These are phyloP conservation scores for Heterobasidion annosum DNA, from an alignment of 1,284 basidiomycete genomes.

Conservation along the genomic window DNA sequence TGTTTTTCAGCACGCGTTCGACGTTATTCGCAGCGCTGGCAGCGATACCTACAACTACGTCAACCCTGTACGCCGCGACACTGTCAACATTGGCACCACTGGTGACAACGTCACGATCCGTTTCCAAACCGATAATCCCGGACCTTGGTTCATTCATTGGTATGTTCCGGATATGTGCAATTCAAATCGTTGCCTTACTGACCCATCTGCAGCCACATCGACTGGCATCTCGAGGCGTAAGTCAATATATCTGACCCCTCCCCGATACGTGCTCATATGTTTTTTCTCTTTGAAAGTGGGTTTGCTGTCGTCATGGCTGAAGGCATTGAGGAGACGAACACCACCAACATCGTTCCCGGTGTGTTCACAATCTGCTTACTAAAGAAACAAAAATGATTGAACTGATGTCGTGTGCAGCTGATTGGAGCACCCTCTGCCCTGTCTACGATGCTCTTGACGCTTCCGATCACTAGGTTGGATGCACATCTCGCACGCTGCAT, in stretches of 20 bases:
- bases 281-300: slow-evolving; percentile 8
- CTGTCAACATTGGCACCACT: slow-evolving; percentile 14
- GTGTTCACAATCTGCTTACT: not conserved
- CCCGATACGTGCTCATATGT: not conserved
- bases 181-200: not conserved
- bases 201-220: not conserved
- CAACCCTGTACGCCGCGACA: slow-evolving; percentile 24
- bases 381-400: too few species aligned
- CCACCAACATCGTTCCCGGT: not conserved
- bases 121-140: slow-evolving; percentile 32
- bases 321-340: slow-evolving; percentile 11
- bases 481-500: too few species aligned
- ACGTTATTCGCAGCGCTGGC: slow-evolving; percentile 18
- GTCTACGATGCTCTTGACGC: not conserved
- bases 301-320: slow-evolving; percentile 23
- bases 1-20: slow-evolving; percentile 15
- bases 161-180: not conserved
- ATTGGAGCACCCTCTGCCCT: slow-evolving; percentile 2
- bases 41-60: slow-evolving; percentile 25
- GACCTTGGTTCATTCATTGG: slow-evolving; percentile 40
- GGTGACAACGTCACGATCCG: slow-evolving; percentile 18
- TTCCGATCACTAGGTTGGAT: not conserved
- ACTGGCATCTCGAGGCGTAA: slow-evolving; percentile 16
- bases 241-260: not conserved
- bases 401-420: not conserved